These are phyloP conservation scores for Ilex paraguariensis DNA, from an alignment of 305 asterid species.

Conservation along the genomic window DNA sequence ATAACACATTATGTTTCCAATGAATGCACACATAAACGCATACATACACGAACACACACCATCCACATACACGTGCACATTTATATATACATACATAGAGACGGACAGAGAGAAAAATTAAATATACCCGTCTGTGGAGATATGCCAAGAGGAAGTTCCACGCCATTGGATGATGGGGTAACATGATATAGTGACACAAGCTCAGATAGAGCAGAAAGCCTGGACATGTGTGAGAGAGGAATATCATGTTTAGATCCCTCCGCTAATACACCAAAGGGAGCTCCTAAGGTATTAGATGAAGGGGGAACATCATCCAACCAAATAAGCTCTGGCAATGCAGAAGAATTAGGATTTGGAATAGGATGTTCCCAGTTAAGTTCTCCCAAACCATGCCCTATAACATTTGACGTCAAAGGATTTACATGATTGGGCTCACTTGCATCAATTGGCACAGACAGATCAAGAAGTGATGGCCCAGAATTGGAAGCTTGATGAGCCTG, in stretches of 20 bases:
- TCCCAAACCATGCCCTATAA: constrained; percentile 23
- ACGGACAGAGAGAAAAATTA: constrained; percentile 10
- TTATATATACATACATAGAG: constrained; percentile 1
- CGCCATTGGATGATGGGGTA: constrained; percentile 26
- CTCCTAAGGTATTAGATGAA: constrained; percentile 16
- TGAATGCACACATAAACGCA: too few species aligned
- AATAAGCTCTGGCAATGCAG: constrained; percentile 28
- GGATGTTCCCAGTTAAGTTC: constrained; percentile 32
- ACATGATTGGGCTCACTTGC: constrained; percentile 19
- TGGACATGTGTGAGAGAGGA: constrained; percentile 33
- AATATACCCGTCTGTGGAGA: constrained; percentile 32
- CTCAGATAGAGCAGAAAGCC: constrained; percentile 45
- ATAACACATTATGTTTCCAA: constrained; percentile 2
- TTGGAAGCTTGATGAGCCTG: constrained; percentile 21
- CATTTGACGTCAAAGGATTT: constrained; percentile 16
- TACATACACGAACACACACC: too few species aligned
- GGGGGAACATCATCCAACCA: constrained; percentile 28
- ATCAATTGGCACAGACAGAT: constrained; percentile 29
- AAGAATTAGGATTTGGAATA: constrained; percentile 19
- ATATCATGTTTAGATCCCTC: constrained; percentile 20
- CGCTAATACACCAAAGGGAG: constrained; percentile 10
- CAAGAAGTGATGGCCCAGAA: constrained; percentile 25
- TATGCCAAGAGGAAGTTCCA: constrained; percentile 5
- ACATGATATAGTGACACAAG: constrained; percentile 30
- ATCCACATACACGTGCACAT: not conserved